These are phyloP conservation scores for Penicillium sumatraense DNA, from an alignment of 2,329 filamentous ascomycete species.

Conservation along the genomic window DNA sequence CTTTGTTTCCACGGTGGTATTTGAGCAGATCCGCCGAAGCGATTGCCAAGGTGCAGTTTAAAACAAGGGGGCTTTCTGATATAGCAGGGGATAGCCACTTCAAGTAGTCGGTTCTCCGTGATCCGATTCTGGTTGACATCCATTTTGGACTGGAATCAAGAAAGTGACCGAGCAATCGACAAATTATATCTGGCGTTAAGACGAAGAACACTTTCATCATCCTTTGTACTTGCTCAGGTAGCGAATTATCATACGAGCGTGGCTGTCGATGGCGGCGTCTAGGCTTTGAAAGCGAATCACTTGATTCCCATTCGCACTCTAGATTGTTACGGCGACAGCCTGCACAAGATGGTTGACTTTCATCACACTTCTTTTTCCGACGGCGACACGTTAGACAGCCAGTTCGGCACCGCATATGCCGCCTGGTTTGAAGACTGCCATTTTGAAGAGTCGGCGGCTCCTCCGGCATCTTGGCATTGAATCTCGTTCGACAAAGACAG, in stretches of 20 bases:
- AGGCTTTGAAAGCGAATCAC: not conserved
- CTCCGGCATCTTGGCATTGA: not conserved
- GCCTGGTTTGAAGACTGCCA: not conserved
- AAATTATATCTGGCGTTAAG: not conserved
- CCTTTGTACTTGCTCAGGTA: not conserved
- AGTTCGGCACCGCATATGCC: not conserved
- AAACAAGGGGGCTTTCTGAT: not conserved
- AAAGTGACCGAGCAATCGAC: not conserved
- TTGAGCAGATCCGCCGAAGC: not conserved
- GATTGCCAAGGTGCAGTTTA: not conserved
- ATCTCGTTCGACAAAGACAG: too few relatives aligned
- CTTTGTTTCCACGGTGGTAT: not conserved
- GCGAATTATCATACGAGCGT: not conserved
- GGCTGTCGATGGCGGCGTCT: not conserved
- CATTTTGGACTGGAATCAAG: not conserved
- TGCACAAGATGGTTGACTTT: not conserved
- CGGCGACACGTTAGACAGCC: constrained; percentile 2
- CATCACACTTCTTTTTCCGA: constrained; percentile 5
- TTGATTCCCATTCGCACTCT: not conserved
- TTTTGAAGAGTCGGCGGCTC: not conserved
- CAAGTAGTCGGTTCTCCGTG: not conserved
- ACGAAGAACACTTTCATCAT: not conserved
- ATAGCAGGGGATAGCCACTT: not conserved
- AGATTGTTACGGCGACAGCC: not conserved
- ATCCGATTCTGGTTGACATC: not conserved